These are phyloP conservation scores for Agaricus subrufescens DNA, from an alignment of 768 basidiomycete genomes.

Conservation along the genomic window DNA sequence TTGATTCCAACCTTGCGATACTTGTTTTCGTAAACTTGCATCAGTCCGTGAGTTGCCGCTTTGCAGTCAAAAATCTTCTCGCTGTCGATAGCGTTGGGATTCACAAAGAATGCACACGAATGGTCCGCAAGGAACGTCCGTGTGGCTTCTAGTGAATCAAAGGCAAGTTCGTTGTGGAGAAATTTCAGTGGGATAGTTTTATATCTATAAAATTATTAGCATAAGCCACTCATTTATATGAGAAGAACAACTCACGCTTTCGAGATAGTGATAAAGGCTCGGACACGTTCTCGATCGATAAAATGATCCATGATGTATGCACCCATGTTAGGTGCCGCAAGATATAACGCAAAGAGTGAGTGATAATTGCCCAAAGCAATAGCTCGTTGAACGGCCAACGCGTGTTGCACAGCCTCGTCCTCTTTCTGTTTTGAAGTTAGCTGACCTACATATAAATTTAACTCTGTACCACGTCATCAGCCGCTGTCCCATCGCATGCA, in stretches of 20 bases:
- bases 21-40: conserved; percentile 69
- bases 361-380: conserved; percentile 93
- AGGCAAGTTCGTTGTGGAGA: conserved; percentile 78
- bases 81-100: conserved; percentile 55
- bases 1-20: conserved; percentile 87
- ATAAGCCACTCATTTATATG: not conserved
- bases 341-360: conserved; percentile 80
- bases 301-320: conserved; percentile 99
- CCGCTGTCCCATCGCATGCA: not conserved
- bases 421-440: conserved; percentile 91
- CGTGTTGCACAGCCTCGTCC: conserved; percentile 78
- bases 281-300: conserved; percentile 83
- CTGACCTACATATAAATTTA: conserved; percentile 96
- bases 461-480: conserved; percentile 47
- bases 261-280: conserved; percentile 83
- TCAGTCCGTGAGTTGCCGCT: conserved; percentile 49
- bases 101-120: conserved; percentile 60
- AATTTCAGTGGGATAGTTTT: conserved; percentile 70
- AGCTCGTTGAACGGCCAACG: conserved; percentile 84
- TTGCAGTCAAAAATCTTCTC: conserved; percentile 74
- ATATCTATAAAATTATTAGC: conserved; percentile 52
- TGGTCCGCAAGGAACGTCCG: conserved; percentile 70
- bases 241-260: conserved; percentile 69
- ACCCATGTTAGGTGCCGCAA: conserved; percentile 91
- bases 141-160: conserved; percentile 61